These are phyloP conservation scores for Phytopythium litorale DNA, from an alignment of 352 stramenopile species.

Conservation along the genomic window DNA sequence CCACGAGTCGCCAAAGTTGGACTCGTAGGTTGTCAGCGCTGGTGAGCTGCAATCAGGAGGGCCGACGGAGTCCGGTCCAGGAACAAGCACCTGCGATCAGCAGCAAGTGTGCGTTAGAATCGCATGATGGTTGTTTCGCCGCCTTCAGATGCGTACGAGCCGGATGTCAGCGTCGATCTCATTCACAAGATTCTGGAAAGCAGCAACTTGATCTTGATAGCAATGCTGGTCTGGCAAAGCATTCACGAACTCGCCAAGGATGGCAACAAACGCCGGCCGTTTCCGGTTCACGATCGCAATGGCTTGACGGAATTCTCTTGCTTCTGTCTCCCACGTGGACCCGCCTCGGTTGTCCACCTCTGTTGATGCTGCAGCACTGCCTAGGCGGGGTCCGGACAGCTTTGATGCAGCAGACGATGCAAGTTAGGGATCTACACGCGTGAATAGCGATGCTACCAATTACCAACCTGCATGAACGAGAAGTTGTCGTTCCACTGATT, in stretches of 20 bases:
- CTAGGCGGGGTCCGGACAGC: conserved; percentile 51
- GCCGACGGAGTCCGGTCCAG: conserved; percentile 22
- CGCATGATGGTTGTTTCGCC: not conserved
- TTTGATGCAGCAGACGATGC: conserved; percentile 10
- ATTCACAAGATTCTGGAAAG: conserved; percentile 63
- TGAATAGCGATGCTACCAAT: not conserved
- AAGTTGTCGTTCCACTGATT: conserved; percentile 72
- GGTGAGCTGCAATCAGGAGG: not conserved
- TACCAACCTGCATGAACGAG: conserved; percentile 58
- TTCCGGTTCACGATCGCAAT: conserved; percentile 46
- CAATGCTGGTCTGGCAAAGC: conserved; percentile 28
- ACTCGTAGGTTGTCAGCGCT: conserved; percentile 29
- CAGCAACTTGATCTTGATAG: conserved; percentile 37
- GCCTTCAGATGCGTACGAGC: conserved; percentile 37
- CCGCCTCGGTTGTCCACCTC: conserved; percentile 38
- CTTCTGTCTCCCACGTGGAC: conserved; percentile 43
- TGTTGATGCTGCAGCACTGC: conserved; percentile 18
- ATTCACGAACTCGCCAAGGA: conserved; percentile 64
- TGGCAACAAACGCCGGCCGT: conserved; percentile 55
- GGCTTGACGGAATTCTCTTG: conserved; percentile 33
- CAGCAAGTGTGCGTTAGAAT: conserved; percentile 3
- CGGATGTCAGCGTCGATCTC: conserved; percentile 49
- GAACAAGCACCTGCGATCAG: conserved; percentile 42
- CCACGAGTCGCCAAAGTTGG: conserved; percentile 55
- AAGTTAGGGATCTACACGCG: not conserved